phyloP scores from a whole-genome alignment of 2,329 filamentous ascomycete genomes.

The Biscogniauxia mediterranea region DNA sequence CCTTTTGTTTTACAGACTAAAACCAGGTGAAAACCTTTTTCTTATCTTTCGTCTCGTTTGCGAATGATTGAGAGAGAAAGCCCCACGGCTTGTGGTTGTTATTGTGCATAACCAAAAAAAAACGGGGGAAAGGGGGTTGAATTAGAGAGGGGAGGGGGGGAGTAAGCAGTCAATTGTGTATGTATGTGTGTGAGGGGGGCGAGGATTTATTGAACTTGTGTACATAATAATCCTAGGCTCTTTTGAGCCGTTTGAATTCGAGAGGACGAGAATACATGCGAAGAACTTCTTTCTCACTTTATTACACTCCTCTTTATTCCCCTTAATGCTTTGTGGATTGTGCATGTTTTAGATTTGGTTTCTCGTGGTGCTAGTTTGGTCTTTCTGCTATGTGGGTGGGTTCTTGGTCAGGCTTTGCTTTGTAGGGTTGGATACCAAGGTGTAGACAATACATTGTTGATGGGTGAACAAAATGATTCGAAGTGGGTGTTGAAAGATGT shows the following conservation, averaged over 20 bases:
- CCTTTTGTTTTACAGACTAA: neutral
- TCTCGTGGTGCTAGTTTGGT: no score
- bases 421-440: no score
- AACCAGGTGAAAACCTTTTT: conserved; percentile 5
- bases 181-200: neutral
- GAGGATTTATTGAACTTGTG: neutral
- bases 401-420: no score
- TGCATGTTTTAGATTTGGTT: no score
- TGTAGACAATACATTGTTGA: no score
- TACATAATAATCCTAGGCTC: neutral
- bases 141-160: neutral
- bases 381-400: no score
- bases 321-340: neutral
- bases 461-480: no score
- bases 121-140: neutral
- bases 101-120: neutral
- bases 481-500: no score
- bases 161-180: neutral
- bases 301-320: neutral
- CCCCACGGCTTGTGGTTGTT: neutral
- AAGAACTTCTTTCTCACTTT: neutral
- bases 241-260: neutral
- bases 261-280: neutral
- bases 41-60: conserved; percentile 7
- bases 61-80: neutral